Percentiles rank a stretch among this genome's conserved stretches.
These are phyloP conservation scores for Puya raimondii DNA, from an alignment of 176 grass and related monocot genomes.

Conservation along the genomic window DNA sequence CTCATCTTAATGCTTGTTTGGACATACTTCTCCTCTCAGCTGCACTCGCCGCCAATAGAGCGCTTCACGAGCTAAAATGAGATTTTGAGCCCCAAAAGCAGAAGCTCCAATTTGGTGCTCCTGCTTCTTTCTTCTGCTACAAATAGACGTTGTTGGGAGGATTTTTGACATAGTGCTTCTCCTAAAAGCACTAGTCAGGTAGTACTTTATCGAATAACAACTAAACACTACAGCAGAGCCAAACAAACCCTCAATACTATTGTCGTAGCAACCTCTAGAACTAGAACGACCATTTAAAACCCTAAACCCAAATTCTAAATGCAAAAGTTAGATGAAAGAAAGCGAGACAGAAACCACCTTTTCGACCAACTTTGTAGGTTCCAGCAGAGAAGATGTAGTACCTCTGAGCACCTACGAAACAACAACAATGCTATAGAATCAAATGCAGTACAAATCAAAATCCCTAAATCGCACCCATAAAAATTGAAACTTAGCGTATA, in stretches of 20 bases:
- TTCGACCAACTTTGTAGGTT: constrained; percentile 90
- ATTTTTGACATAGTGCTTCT: no score
- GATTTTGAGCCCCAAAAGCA: no score
- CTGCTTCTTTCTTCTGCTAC: no score
- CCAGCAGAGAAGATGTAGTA: constrained; percentile 69
- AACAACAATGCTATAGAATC: constrained; percentile 6
- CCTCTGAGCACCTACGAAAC: constrained; percentile 46
- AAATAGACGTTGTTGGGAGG: no score
- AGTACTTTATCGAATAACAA: background rate
- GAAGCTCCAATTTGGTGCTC: no score
- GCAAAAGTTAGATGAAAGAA: background rate
- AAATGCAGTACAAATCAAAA: background rate
- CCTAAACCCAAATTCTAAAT: background rate
- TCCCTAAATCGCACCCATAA: background rate
- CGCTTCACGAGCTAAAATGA: no score
- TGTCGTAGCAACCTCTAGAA: background rate
- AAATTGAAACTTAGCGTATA: no score
- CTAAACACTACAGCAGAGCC: background rate
- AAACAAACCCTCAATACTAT: no score
- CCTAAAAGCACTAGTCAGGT: background rate
- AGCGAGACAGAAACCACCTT: constrained; percentile 41
- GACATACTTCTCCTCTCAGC: no score
- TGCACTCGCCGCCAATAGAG: no score
- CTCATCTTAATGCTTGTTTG: no score
- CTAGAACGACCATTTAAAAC: background rate